Percentiles rank a stretch among this genome's conserved stretches.
phyloP scores from a whole-genome alignment of 108 stramenopile species.

The Skeletonema marinoi region DNA sequence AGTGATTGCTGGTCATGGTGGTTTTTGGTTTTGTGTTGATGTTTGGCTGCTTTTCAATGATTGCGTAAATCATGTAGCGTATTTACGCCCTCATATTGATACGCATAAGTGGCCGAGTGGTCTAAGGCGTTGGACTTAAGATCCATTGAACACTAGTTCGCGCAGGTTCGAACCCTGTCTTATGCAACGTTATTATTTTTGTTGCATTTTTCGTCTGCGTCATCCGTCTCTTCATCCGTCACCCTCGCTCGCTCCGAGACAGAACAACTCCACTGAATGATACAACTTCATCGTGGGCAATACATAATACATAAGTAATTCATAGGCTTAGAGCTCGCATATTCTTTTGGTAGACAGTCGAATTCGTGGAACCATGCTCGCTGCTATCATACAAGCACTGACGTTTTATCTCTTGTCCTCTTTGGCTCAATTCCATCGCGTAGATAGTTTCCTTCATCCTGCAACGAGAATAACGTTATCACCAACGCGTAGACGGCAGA shows the following conservation, averaged over 20 bases:
- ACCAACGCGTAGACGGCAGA: neutral
- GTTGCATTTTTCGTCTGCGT: neutral
- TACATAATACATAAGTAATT: too few species aligned
- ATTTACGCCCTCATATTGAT: neutral
- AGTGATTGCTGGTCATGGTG: too few species aligned
- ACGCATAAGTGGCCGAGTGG: constrained; percentile 32
- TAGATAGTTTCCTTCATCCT: neutral
- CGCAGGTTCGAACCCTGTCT: constrained; percentile 36
- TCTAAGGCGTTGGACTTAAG: constrained; percentile 37
- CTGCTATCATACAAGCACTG: neutral
- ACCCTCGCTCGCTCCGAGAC: too few species aligned
- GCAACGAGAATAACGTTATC: neutral
- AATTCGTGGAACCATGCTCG: neutral
- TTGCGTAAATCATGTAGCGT: neutral
- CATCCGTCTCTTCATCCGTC: neutral
- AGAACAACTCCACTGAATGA: too few species aligned
- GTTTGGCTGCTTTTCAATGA: too few species aligned
- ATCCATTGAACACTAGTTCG: constrained; percentile 27
- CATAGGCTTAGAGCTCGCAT: too few species aligned
- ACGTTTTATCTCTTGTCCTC: neutral
- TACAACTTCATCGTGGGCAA: too few species aligned
- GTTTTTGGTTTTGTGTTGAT: neutral
- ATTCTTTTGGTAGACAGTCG: too few species aligned
- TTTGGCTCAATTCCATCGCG: neutral
- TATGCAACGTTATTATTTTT: neutral